Evolutionary conservation across 2,329 filamentous ascomycete species (phyloP).

Genomic region (Colletotrichum liriopes): DNA sequence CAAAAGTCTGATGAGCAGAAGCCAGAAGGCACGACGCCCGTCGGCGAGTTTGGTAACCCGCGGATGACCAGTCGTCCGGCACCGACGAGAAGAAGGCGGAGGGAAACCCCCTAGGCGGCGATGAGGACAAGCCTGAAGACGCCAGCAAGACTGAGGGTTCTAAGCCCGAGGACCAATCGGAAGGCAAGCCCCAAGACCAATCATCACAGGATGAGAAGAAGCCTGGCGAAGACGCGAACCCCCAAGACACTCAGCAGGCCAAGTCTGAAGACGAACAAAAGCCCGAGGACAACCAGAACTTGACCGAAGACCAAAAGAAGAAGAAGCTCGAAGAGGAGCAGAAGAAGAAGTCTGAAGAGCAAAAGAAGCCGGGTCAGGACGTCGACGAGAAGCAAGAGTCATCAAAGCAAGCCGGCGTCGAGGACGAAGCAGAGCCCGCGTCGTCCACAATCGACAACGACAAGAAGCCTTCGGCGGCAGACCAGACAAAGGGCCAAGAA

Average conservation of each 20-base stretch:
- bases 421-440: constrained; percentile 44
- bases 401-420: constrained; percentile 43
- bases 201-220: constrained; percentile 20
- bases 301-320: constrained; percentile 26
- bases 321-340: constrained; percentile 40
- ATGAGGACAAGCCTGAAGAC: constrained; percentile 27
- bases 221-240: constrained; percentile 20
- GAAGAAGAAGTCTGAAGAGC: constrained; percentile 40
- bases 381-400: constrained; percentile 46
- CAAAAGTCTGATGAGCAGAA: constrained; percentile 33
- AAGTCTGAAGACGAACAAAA: background rate
- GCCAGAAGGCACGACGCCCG: constrained; percentile 34
- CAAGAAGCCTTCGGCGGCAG: constrained; percentile 28
- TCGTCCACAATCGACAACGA: constrained; percentile 20
- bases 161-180: constrained; percentile 2
- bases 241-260: background rate
- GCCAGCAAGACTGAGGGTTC: background rate
- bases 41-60: constrained; percentile 35
- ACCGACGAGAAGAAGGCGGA: constrained; percentile 27
- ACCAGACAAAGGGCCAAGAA: constrained; percentile 42
- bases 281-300: constrained; percentile 11
- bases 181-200: constrained; percentile 16
- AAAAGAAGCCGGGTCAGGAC: constrained; percentile 43
- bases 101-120: background rate
- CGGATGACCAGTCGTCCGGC: constrained; percentile 7